Evolutionary conservation across 2,329 filamentous ascomycete species (phyloP), one percentile per base, ranked within the genome.

Genomic region (Nothophoma quercina): DNA sequence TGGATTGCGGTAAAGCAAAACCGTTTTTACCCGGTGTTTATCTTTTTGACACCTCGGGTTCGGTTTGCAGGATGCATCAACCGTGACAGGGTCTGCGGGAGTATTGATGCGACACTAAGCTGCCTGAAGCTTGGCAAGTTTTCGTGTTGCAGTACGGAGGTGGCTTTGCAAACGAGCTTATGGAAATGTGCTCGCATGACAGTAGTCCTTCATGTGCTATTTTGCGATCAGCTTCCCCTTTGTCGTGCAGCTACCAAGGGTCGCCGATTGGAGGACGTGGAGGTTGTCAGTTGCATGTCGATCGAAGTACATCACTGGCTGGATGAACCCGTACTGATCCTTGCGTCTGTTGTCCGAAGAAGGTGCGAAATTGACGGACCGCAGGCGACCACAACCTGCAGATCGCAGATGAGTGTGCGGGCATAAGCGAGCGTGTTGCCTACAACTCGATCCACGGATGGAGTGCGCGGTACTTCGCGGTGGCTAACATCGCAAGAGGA

Each of bases 181-280:
- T 26, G 23, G 15, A 4, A 28, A 23, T 9, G 29, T 18, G 35
- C 40, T 36, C 15, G 45, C 50, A 48, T 48, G 38, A 44, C 13
- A 12, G 33, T 18, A 23, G 10, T 30, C 38, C 26, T 47, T 43
- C 43, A 34, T 53, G 50, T 48, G 32, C 43, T 48, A 42, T 33
- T 48, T 26, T 53, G 26, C 43, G 50, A 33, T 19, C 18, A 12
- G 8, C 18, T 40, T 26, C 51, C 44, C 51, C 51, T 55, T 55
- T 35, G 33, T 55, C 40, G 39, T 55, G 51, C 51, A 55, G 44
- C 45, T 40, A n/a, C n/a, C n/a, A n/a, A n/a, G n/a, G n/a, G n/a
- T n/a, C n/a, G n/a, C n/a, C n/a, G n/a, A n/a, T n/a, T n/a, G n/a
- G n/a, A n/a, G n/a, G n/a, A n/a, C n/a, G n/a, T n/a, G n/a, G 44